Base-by-base conservation (phyloP, 306 rosid species). In the Dalbergia cochinchinensis region DNA sequence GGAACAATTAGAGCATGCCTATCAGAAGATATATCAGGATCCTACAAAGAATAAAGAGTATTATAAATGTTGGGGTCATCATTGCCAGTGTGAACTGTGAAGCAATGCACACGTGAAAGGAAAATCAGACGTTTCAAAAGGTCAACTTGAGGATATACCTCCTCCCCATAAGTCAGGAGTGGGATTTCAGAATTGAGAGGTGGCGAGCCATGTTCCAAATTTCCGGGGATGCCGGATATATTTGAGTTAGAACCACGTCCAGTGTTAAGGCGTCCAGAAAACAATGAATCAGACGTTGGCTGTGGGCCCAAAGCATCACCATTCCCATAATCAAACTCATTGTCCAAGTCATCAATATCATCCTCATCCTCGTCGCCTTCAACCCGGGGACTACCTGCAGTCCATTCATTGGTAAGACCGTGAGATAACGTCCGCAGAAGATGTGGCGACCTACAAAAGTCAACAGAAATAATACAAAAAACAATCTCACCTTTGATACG, bases 361-460 rank as follows among this genome's bases (percentile, higher is more conserved):
- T 95, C 99, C 78, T 95, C 99, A 16, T 95, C 99, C 22, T 95
- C 99, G 2, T 95, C 99, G 3, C 97, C 98, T 79, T 95, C 97
- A 59, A 95, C 99, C 79, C 99, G 86, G 41, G 97, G 94, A 87
- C 87, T 78, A 69, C 99, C 99, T 95, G 94, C 69, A 87, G 42
- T 81, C 53, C 74, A 67, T 55, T 69, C 80, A 63, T 48, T 12
- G 22, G 59, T 77, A 65, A 58, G 8, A 11, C 7, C 16, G 11
- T 59, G 14, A 74, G 67, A 84, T 6, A 73, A 35, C 5, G 50
- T 62, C 37, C 10, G 61, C 34, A 37, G 51, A 48, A 8, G 65
- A 18, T 37, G 41, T 7, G 39, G 18, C 22, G 73, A 82, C 10
- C 37, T 35, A 44, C 60, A 60, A 62, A 34, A 78, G 45, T 73